These are phyloP conservation scores for Cercospora sp. DNA, from an alignment of 2,329 filamentous ascomycete genomes.

Conservation along the genomic window DNA sequence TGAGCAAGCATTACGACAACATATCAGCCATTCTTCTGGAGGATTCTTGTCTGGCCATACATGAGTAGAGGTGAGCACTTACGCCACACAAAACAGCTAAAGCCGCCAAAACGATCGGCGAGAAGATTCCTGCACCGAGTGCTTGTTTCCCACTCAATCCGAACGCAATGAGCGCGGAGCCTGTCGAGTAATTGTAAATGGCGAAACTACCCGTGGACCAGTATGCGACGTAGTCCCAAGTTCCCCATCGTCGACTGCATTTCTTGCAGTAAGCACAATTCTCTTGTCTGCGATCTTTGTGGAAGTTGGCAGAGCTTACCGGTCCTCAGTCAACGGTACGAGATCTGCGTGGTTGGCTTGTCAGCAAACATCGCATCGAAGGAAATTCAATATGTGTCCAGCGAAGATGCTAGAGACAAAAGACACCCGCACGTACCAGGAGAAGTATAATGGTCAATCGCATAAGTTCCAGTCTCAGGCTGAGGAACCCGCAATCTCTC, in stretches of 20 bases:
- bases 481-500: conserved; percentile 20
- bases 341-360: not conserved
- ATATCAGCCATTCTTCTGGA: too few relatives aligned
- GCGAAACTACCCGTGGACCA: conserved; percentile 24
- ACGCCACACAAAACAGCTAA: conserved; percentile 23
- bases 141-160: conserved; percentile 24
- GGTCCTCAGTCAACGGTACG: conserved; percentile 3
- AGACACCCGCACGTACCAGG: conserved; percentile 9
- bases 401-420: too few relatives aligned
- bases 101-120: conserved; percentile 20
- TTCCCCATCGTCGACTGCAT: conserved; percentile 10
- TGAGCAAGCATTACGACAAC: not conserved
- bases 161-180: conserved; percentile 23
- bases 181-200: conserved; percentile 27
- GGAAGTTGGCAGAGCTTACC: not conserved
- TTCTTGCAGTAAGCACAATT: not conserved
- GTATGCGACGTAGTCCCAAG: conserved; percentile 13
- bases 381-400: too few relatives aligned
- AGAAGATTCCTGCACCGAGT: conserved; percentile 24
- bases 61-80: not conserved
- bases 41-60: too few relatives aligned
- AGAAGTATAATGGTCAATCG: conserved; percentile 21
- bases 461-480: conserved; percentile 16
- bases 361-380: too few relatives aligned
- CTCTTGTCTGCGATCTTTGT: too few relatives aligned